Conservation (phyloP, 306 rosid genomes). For the Sindora glabra region DNA sequence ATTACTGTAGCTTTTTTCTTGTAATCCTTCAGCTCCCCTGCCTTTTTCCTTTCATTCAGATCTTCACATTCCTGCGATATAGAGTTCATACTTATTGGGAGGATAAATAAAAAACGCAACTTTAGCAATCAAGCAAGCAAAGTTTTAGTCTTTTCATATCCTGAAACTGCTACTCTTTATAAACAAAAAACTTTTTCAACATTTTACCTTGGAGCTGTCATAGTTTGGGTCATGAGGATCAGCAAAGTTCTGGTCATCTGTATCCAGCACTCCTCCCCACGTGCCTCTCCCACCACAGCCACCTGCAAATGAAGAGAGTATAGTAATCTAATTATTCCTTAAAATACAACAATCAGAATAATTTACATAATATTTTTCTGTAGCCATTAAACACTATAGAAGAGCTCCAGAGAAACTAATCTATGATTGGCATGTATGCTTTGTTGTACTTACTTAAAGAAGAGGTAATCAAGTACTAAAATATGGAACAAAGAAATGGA, state of each 20-base stretch:
- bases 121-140: neutral
- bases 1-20: slow-evolving; percentile 53
- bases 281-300: slow-evolving; percentile 58
- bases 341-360: too few species aligned
- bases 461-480: neutral
- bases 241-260: slow-evolving; percentile 15
- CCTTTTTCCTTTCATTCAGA: slow-evolving; percentile 12
- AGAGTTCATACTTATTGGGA: neutral
- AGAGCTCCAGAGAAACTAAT: too few species aligned
- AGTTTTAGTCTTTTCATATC: neutral
- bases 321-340: neutral
- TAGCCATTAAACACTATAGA: too few species aligned
- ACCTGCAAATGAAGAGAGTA: slow-evolving; percentile 24
- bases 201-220: slow-evolving; percentile 56
- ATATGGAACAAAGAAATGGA: neutral
- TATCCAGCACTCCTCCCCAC: slow-evolving; percentile 63
- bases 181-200: too few species aligned
- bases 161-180: neutral
- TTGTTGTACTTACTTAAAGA: too few species aligned
- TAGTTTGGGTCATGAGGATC: slow-evolving; percentile 51
- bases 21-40: slow-evolving; percentile 33
- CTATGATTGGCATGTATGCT: too few species aligned
- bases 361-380: too few species aligned
- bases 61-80: slow-evolving; percentile 35
- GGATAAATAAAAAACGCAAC: neutral